Conservation (phyloP, 345 rosid species). For the Mangifera indica region DNA sequence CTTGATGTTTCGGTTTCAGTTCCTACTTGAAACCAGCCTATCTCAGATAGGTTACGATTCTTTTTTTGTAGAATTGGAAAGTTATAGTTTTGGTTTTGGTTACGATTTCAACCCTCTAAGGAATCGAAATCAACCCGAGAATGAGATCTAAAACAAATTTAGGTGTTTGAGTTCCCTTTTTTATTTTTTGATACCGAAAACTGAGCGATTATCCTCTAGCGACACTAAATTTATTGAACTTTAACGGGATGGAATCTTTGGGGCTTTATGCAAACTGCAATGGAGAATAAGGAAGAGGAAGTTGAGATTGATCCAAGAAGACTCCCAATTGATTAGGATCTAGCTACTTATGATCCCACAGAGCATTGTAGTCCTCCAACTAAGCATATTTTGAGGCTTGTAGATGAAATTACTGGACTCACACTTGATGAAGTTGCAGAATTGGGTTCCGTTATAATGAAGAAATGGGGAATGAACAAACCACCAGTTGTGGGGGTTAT, state of each 20-base stretch:
- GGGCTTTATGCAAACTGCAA: constrained; percentile 48
- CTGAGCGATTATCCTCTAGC: constrained; percentile 15
- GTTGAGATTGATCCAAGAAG: constrained; percentile 70
- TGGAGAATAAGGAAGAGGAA: constrained; percentile 40
- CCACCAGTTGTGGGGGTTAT: constrained; percentile 58
- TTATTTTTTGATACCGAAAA: constrained; percentile 4
- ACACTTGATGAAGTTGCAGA: constrained; percentile 71
- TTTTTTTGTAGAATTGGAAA: too few species aligned
- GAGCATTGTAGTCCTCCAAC: constrained; percentile 92
- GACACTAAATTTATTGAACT: constrained; percentile 7
- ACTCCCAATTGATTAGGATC: constrained; percentile 90
- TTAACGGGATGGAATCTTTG: constrained; percentile 33
- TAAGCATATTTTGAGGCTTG: constrained; percentile 74
- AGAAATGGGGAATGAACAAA: constrained; percentile 63
- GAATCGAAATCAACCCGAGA: too few species aligned
- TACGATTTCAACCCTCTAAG: too few species aligned
- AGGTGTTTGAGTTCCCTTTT: too few species aligned
- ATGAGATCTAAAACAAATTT: too few species aligned
- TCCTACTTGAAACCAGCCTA: too few species aligned
- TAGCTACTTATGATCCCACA: constrained; percentile 76
- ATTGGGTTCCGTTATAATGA: constrained; percentile 67
- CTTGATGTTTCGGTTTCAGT: too few species aligned
- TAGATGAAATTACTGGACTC: constrained; percentile 69
- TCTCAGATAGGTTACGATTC: too few species aligned
- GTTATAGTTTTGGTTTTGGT: too few species aligned